Base-by-base conservation (phyloP, 1,139 yeast species). In the Magnusiomyces fungicola region DNA sequence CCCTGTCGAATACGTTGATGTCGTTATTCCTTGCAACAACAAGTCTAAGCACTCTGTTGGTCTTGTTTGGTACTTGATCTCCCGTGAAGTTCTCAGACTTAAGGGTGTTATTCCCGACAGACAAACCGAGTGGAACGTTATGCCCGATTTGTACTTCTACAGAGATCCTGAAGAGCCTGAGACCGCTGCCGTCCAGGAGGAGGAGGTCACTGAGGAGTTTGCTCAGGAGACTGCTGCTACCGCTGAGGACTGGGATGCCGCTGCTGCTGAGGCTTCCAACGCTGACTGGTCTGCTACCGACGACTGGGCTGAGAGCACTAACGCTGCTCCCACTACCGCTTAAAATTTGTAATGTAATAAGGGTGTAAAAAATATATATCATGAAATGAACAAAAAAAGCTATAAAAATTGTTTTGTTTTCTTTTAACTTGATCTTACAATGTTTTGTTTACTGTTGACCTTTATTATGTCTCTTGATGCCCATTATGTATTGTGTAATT, bases 131-230 rank as follows among this genome's bases (percentile, higher is more conserved):
- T 92, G 99, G 99, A 79, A 95, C 66, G 94, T 92, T 73, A 94
- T 92, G 98, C 97, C 97, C 77, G 99, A 92, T 80, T 83, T 90
- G 78, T 92, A 90, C 89, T 92, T 92, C 90, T 92, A 92, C 97
- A 92, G 99, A 84, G 97, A 92, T 80, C 98, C 98, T 71, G 98
- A 92, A 80, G 99, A 92, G 79, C 85, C 85, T 75, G 96, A 88
- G 79, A 88, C 83, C 72, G 79, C 76, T 63, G 71, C 76, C 64
- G 79, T 77, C 66, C 72, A 74, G 59, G 74, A 71, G 61, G 80
- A 74, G 62, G 79, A 76, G 64, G 76, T 69, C 61, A 72, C 74
- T 61, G 79, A 71, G 65, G 80, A 73, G 66, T 79, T 76, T 63
- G 79, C 75, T 67, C 83, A 75, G 66, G 87, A 77, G 64, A 81